Evolutionary conservation across 371 early-diverging fungal species (phyloP).

Genomic region (Funneliformis caledonium): DNA sequence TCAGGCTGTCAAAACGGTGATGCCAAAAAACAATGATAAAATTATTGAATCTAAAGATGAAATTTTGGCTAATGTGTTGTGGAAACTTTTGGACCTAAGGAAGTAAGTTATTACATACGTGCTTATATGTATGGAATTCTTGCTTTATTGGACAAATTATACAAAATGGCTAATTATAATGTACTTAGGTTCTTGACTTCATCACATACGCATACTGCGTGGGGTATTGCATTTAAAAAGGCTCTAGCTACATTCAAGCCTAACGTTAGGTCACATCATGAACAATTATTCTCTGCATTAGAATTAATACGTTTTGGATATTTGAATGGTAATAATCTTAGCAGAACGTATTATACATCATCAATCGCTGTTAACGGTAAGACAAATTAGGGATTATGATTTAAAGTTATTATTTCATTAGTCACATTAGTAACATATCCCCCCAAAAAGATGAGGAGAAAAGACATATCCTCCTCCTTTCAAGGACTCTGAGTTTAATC

Average conservation of each 20-base stretch:
- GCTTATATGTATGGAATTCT: background rate
- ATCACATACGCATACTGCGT: slow-evolving; percentile 52
- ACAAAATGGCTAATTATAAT: background rate
- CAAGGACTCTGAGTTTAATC: slow-evolving; percentile 62
- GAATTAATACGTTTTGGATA: slow-evolving; percentile 65
- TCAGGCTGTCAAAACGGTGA: slow-evolving; percentile 52
- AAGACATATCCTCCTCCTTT: slow-evolving; percentile 54
- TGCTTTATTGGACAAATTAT: background rate
- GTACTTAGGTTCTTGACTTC: slow-evolving; percentile 53
- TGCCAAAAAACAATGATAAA: slow-evolving; percentile 46
- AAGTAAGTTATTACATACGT: slow-evolving; percentile 45
- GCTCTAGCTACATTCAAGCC: slow-evolving; percentile 43
- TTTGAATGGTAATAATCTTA: slow-evolving; percentile 58
- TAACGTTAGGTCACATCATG: slow-evolving; percentile 48
- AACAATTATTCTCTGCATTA: slow-evolving; percentile 62
- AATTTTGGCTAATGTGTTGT: slow-evolving; percentile 56
- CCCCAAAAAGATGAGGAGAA: slow-evolving; percentile 46
- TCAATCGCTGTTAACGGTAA: slow-evolving; percentile 45
- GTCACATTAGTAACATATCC: background rate
- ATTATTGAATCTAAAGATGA: slow-evolving; percentile 54
- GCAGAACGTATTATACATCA: slow-evolving; percentile 54
- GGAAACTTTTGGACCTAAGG: slow-evolving; percentile 59
- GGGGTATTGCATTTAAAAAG: slow-evolving; percentile 54
- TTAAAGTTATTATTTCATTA: slow-evolving; percentile 30
- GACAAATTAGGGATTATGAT: background rate